These are phyloP conservation scores for Cyclaneusma minus DNA, from an alignment of 2,329 filamentous ascomycete genomes.

Conservation along the genomic window DNA sequence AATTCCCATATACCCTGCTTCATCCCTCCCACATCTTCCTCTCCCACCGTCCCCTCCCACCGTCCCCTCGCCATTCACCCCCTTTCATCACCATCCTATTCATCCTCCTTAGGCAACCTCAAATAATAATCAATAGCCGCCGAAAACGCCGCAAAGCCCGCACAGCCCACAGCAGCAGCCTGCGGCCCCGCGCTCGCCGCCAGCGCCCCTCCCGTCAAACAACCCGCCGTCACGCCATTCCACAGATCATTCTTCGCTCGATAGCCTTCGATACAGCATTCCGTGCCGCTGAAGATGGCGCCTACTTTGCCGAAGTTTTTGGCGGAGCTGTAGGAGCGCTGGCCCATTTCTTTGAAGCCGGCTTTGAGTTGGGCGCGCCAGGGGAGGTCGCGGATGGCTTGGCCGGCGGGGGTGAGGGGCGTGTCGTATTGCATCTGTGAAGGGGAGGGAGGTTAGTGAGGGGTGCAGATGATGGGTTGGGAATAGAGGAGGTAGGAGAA, in stretches of 20 bases:
- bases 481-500: conserved; percentile 2
- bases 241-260: conserved; percentile 85
- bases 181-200: conserved; percentile 79
- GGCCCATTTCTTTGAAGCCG: conserved; percentile 92
- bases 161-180: conserved; percentile 75
- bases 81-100: conserved; percentile 8
- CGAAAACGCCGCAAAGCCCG: conserved; percentile 85
- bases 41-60: no score
- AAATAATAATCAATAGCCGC: conserved; percentile 87
- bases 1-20: no score
- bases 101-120: conserved; percentile 55
- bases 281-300: conserved; percentile 78
- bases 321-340: conserved; percentile 64
- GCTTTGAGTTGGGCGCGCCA: conserved; percentile 66
- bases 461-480: conserved; percentile 1
- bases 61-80: no score
- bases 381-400: conserved; percentile 47
- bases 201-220: conserved; percentile 78
- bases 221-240: conserved; percentile 80
- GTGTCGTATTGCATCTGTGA: conserved; percentile 94
- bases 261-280: conserved; percentile 88
- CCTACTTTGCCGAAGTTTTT: conserved; percentile 95
- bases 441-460: conserved; percentile 1
- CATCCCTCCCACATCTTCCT: no score
- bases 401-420: conserved; percentile 40